Evolutionary conservation across 768 basidiomycete species (phyloP), one percentile per base, ranked within the genome.

Genomic region (Russula vinacea): DNA sequence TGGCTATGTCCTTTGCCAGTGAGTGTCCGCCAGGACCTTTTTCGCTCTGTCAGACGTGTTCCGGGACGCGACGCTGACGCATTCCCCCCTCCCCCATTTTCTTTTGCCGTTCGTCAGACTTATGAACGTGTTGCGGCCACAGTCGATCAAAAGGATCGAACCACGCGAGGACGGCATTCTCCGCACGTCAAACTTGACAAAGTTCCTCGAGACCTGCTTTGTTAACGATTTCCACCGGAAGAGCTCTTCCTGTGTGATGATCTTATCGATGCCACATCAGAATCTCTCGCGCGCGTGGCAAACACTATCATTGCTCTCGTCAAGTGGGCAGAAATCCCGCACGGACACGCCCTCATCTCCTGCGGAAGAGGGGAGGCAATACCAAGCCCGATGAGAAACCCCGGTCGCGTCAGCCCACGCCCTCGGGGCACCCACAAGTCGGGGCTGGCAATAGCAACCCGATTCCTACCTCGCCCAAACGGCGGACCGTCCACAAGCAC

Each of bases 171-270:
- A 87, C 69, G 84, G 88, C 32, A 77, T 85, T 70, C 75, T 81
- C 69, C 81, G 85, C 62, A 82, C 83, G 1, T 81, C 83, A 39
- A 94, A 94, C 71, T 78, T 89, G 32, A 85, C 88, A 32, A 87
- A 84, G 73, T 93, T 93, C 71, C 79, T 91, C 26, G 87, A 88
- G 6, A 83, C 87, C 0, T 90, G 87, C 66, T 80, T 87, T 29
- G 29, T 29, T 22, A 83, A 85, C 67, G 88, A 7, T 74, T 92
- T 24, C 71, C 80, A 40, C 74, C 80, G 29, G 83, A 85, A 60
- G 87, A 87, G 62, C 73, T 89, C 45, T 90, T 91, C 71, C 79
- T 81, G 54, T 79, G 79, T 5, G 86, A 89, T 68, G 88, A 90
- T 72, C 78, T 91, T 50, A 80, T 83, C 29, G 83, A 86, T 70